These are phyloP conservation scores for Ormosia semicastrata DNA, from an alignment of 306 rosid genomes.

Conservation along the genomic window DNA sequence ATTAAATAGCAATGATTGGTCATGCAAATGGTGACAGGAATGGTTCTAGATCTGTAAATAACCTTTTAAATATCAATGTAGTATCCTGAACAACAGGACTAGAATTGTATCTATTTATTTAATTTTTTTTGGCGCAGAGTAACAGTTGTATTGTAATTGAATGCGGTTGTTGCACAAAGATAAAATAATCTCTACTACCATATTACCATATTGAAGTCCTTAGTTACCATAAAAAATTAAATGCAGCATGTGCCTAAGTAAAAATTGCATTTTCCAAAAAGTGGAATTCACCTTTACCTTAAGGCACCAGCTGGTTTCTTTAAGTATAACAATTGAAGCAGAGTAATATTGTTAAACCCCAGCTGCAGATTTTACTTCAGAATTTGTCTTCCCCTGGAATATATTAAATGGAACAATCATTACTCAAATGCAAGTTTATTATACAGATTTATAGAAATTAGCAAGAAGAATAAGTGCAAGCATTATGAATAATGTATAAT, in stretches of 20 bases:
- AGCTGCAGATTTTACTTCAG: conserved; percentile 64
- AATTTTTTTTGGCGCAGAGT: neutral
- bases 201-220: neutral
- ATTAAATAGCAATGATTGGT: neutral
- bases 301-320: conserved; percentile 1
- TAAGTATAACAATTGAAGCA: neutral
- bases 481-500: neutral
- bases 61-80: neutral
- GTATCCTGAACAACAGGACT: neutral
- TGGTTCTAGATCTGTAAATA: neutral
- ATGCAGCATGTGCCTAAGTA: neutral
- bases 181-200: neutral
- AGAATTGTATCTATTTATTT: neutral
- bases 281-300: conserved; percentile 4
- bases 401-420: conserved; percentile 23
- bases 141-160: neutral
- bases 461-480: neutral
- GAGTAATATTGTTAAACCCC: conserved; percentile 41
- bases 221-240: neutral
- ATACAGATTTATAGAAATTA: neutral
- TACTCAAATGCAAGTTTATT: neutral
- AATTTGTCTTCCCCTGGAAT: conserved; percentile 59
- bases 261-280: neutral
- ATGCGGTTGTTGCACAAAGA: neutral
- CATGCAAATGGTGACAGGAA: neutral